Evolutionary conservation across 441 rosid species (phyloP).

Genomic region (Erodium texanum): DNA sequence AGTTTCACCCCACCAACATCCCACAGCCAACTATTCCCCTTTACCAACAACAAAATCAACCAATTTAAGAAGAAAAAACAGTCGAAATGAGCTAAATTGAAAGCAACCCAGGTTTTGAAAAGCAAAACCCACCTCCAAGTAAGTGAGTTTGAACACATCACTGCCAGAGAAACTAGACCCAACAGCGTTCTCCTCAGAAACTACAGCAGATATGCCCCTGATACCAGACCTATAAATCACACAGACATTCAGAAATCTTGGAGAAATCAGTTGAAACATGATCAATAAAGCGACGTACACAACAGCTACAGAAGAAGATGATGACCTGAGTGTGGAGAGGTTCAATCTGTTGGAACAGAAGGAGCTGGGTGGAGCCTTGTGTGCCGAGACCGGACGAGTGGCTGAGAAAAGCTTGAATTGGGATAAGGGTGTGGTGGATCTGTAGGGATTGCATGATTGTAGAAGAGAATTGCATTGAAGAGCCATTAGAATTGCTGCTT

Average conservation of each 20-base stretch:
- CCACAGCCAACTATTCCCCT: slow-evolving; percentile 96
- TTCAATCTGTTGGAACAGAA: slow-evolving; percentile 5
- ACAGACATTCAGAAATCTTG: too few relatives aligned
- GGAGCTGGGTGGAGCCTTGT: slow-evolving; percentile 12
- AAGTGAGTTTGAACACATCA: slow-evolving; percentile 54
- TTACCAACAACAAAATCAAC: slow-evolving; percentile 13
- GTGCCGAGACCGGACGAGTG: slow-evolving; percentile 13
- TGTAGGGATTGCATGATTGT: slow-evolving; percentile 23
- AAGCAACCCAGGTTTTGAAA: background rate
- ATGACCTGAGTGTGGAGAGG: slow-evolving; percentile 26
- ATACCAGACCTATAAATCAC: slow-evolving; percentile 19
- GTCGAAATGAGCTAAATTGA: slow-evolving; percentile 10
- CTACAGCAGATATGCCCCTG: slow-evolving; percentile 37
- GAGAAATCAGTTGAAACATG: background rate
- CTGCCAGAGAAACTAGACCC: slow-evolving; percentile 34
- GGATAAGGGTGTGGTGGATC: slow-evolving; percentile 18
- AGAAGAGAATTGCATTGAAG: slow-evolving; percentile 34
- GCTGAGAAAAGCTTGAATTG: slow-evolving; percentile 18
- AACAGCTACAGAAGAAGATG: background rate
- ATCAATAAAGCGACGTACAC: background rate
- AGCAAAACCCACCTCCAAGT: slow-evolving; percentile 55
- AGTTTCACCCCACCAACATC: slow-evolving; percentile 51
- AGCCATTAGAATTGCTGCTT: slow-evolving; percentile 24
- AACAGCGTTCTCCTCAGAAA: slow-evolving; percentile 48
- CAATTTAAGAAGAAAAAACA: background rate